Percentiles rank a stretch among this genome's conserved stretches.
Conservation (phyloP, 108 stramenopile genomes). For the Aurantiochytrium sp. region DNA sequence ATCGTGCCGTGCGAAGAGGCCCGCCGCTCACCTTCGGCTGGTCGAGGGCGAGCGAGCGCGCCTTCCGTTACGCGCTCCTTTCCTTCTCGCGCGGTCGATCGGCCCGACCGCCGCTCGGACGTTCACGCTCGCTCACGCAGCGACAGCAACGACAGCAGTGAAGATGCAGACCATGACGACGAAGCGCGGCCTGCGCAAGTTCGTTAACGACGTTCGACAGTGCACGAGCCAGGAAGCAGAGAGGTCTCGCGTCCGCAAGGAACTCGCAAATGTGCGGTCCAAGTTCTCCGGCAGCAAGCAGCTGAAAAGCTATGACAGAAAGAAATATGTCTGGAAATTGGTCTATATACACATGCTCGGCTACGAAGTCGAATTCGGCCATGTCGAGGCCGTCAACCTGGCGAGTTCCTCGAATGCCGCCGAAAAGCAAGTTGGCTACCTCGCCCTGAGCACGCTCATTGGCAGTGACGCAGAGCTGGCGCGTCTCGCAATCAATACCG, state of each 20-base stretch:
- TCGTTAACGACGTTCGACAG: conserved; percentile 19
- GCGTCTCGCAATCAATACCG: conserved; percentile 41
- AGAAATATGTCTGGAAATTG: conserved; percentile 98
- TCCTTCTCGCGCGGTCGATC: no score
- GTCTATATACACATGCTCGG: conserved; percentile 95
- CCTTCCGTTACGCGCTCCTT: no score
- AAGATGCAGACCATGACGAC: background rate
- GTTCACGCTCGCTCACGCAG: background rate
- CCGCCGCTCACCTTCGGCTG: no score
- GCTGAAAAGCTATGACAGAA: conserved; percentile 77
- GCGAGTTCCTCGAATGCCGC: conserved; percentile 73
- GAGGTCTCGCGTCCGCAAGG: conserved; percentile 79
- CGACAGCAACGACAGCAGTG: background rate
- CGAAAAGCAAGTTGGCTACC: conserved; percentile 93
- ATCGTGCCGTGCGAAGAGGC: no score
- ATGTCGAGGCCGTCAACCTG: conserved; percentile 81
- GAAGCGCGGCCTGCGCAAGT: conserved; percentile 27
- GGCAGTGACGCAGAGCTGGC: conserved; percentile 69
- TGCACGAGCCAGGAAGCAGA: conserved; percentile 68
- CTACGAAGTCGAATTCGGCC: conserved; percentile 98
- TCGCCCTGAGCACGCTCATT: conserved; percentile 79
- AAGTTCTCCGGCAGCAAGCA: conserved; percentile 77
- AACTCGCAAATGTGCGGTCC: conserved; percentile 94
- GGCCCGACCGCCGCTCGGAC: no score
- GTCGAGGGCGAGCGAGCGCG: no score